Evolutionary conservation across 75 land plant species (phyloP), one percentile per base, ranked within the genome.

Genomic region (Cupressus sempervirens): DNA sequence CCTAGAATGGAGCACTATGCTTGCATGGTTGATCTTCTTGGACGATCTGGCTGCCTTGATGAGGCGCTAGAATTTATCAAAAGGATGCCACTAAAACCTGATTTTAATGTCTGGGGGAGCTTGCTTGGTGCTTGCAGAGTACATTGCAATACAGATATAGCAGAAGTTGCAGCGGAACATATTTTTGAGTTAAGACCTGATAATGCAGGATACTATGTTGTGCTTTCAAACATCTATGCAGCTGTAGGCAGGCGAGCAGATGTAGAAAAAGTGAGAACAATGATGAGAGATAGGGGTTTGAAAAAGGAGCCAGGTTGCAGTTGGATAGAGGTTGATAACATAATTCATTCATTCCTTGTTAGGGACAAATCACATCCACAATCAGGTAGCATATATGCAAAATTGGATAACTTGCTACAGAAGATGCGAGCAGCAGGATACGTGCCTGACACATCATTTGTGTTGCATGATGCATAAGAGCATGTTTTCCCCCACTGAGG

Each of bases 11-110:
- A 72, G 50, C 87, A 86, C 50, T 83, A 84, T 83, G 85, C 58
- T 83, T 86, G 85, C 73, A 86, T 86, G 87, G 87, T 86, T 32
- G 87, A 86, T 41, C 86, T 86, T 10, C 86, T 86, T 83, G 87
- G 86, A n/a, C 86, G 87, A 58, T 41, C 87, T 41, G 86, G 87
- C 18, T 32, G 43, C 56, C 70, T 86, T 10, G 18, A 86, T 29
- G 86, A 74, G 77, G 86, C 88, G 10, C 67, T 41, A 40, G 62
- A 72, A 12, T 84, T 84, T 53, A 84, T 87, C 12, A 73, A 72
- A 26, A 74, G 74, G 35, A 70, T 87, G 80, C 86, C 88, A 70
- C 10, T 87, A n/a, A 65, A 83, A 36, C 84, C 84, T 36, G 40
- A n/a, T 56, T 43, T 35, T 18, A 85, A 82, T 26, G 83, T 67